Conservation (phyloP, 129 eudicot species). For the Gnaphalium uliginosum region DNA sequence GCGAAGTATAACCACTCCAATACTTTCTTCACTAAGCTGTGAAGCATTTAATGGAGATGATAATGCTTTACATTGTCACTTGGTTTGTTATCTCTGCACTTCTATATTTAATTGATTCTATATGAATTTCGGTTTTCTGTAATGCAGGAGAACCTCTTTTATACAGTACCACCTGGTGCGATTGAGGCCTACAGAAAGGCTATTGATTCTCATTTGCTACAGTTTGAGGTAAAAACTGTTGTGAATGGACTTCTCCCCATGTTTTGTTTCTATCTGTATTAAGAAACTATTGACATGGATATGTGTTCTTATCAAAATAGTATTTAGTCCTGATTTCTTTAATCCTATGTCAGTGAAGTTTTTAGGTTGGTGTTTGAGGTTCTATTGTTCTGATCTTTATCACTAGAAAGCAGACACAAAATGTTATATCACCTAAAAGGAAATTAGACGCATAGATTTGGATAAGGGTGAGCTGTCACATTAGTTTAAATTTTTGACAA, state of each 20-base stretch:
- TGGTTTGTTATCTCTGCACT: slow-evolving; percentile 4
- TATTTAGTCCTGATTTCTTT: not conserved
- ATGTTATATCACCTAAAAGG: not conserved
- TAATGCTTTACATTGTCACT: not conserved
- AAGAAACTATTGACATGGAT: not conserved
- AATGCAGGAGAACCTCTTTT: slow-evolving; percentile 85
- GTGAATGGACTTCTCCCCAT: not conserved
- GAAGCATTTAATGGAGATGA: not conserved
- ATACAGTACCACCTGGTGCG: slow-evolving; percentile 74
- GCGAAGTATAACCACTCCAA: not conserved
- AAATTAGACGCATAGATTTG: not conserved
- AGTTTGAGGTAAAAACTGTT: slow-evolving; percentile 53
- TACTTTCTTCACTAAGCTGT: not conserved
- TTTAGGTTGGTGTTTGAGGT: not conserved
- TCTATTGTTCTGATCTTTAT: not conserved
- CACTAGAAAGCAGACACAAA: not conserved
- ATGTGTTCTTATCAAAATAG: not conserved
- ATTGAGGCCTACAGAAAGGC: slow-evolving; percentile 75
- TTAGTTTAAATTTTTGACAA: not conserved
- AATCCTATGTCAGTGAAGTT: not conserved
- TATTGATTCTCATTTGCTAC: slow-evolving; percentile 64
- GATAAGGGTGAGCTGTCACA: not conserved
- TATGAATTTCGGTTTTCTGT: not conserved
- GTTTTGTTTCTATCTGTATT: slow-evolving; percentile 4
- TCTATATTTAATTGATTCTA: slow-evolving; percentile 4